Evolutionary conservation across 352 stramenopile genomes (phyloP), one percentile per base, ranked within the genome.

Genomic region (Pythium chondricola): DNA sequence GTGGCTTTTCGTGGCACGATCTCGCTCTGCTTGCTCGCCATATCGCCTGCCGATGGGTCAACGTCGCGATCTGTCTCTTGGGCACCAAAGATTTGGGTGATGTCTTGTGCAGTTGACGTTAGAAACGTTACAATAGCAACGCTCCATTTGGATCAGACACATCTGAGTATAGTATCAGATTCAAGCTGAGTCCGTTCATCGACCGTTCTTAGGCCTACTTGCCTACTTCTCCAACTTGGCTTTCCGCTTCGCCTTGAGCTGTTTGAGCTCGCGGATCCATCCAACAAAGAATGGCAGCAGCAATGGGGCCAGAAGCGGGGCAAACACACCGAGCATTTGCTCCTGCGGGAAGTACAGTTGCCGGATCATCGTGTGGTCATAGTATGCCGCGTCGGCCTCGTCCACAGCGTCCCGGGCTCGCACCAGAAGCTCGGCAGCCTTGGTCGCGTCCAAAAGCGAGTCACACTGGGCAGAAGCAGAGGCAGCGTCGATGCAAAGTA

Each of bases 271-370:
- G 27, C 60, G 51, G 16, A 69, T 36, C 48, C 51, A 69, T 16
- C 60, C 60, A 10, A 69, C 21, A 38, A 69, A 39, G 40, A 69
- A 62, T 6, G 60, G 56, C 20, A 69, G 54, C 33, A 69, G 40
- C 37, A 68, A 36, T 16, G 60, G 55, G n/a, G 55, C 60, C 2
- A 68, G 49, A 21, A 68, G 60, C 30, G 55, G 60, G 6, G 56
- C 50, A 35, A 58, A 65, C 24, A 68, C 60, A 22, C 55, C 60
- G 38, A 65, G 55, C 46, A 68, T 55, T 21, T 68, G 60, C 42
- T 68, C 60, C 29, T 68, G 49, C 16, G 60, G 60, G 55, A 68
- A 68, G 43, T 68, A 68, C 39, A 68, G 56, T 40, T 69, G 60
- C 4, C 50, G 48, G 45, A 65, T 65, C 60, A 69, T 69, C 14